Conservation (phyloP, 805 yeast genomes). For the Ogataea dorogensis region DNA sequence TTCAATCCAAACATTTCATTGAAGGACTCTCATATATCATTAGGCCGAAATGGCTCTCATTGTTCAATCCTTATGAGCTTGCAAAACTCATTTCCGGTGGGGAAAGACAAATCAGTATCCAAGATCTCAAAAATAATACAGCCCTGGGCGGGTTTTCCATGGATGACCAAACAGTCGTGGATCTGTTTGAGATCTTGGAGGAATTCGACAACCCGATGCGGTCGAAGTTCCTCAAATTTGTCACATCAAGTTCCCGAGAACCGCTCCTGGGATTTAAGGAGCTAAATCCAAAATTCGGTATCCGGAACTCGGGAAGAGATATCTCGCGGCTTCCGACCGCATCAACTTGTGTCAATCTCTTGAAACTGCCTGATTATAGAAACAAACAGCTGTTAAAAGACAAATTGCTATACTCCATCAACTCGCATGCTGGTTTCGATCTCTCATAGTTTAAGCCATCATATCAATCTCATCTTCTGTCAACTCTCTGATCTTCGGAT, state of each 20-base stretch:
- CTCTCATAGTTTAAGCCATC: slow-evolving; percentile 44
- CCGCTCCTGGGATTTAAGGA: slow-evolving; percentile 85
- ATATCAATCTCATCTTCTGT: slow-evolving; percentile 8
- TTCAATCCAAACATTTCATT: slow-evolving; percentile 62
- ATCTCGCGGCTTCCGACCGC: slow-evolving; percentile 76
- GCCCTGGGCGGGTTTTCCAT: slow-evolving; percentile 63
- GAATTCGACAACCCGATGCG: slow-evolving; percentile 67
- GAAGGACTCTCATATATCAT: slow-evolving; percentile 71
- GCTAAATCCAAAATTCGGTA: slow-evolving; percentile 76
- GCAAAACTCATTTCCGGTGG: slow-evolving; percentile 86
- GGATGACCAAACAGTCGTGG: slow-evolving; percentile 54
- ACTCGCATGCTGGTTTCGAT: slow-evolving; percentile 85
- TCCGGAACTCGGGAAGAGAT: slow-evolving; percentile 62
- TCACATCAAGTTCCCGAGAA: slow-evolving; percentile 88
- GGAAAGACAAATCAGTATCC: slow-evolving; percentile 61
- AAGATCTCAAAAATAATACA: slow-evolving; percentile 63
- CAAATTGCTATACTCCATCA: slow-evolving; percentile 76
- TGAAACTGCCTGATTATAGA: slow-evolving; percentile 81
- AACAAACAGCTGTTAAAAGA: slow-evolving; percentile 53
- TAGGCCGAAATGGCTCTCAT: slow-evolving; percentile 69
- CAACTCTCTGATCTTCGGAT: slow-evolving; percentile 17
- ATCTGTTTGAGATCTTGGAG: slow-evolving; percentile 73
- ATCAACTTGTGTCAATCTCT: slow-evolving; percentile 86
- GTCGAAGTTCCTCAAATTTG: slow-evolving; percentile 73
- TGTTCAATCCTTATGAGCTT: slow-evolving; percentile 83